These are phyloP conservation scores for Passiflora organensis DNA, from an alignment of 345 rosid genomes.

Conservation along the genomic window DNA sequence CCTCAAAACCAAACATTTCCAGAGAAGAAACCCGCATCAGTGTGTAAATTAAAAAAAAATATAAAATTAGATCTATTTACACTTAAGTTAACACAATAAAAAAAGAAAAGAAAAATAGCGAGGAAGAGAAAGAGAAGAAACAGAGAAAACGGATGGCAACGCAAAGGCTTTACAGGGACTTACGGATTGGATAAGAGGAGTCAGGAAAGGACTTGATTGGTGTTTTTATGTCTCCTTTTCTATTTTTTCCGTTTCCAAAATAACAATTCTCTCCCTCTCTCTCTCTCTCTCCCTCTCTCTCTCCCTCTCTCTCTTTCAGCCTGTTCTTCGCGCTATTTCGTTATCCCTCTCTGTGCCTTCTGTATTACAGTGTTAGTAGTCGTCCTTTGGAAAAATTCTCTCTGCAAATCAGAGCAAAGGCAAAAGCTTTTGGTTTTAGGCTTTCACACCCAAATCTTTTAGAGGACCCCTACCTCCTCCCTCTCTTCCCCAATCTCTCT, in stretches of 20 bases:
- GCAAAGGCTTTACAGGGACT: slow-evolving; percentile 26
- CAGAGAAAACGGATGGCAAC: slow-evolving; percentile 10
- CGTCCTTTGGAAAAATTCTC: slow-evolving; percentile 56
- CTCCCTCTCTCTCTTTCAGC: slow-evolving; percentile 11
- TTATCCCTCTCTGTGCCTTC: background rate
- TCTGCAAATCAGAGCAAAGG: slow-evolving; percentile 55
- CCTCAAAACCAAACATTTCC: background rate
- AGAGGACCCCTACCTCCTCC: slow-evolving; percentile 34
- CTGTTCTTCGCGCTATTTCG: slow-evolving; percentile 45
- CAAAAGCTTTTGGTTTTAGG: slow-evolving; percentile 28
- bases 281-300: slow-evolving; percentile 23
- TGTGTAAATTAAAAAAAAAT: slow-evolving; percentile 4
- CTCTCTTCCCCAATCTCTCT: slow-evolving; percentile 18
- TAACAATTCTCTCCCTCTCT: slow-evolving; percentile 13
- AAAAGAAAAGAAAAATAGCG: background rate
- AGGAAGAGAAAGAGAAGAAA: background rate
- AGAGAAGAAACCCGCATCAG: slow-evolving; percentile 5
- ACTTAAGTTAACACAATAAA: background rate
- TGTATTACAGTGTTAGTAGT: slow-evolving; percentile 10
- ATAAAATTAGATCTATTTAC: slow-evolving; percentile 5
- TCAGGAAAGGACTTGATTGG: slow-evolving; percentile 22
- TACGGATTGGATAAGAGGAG: slow-evolving; percentile 53
- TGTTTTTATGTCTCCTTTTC: slow-evolving; percentile 6
- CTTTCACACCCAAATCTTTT: slow-evolving; percentile 40
- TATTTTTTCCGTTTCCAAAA: background rate